A percentile compares a stretch with the other conserved stretches of the same genome.
phyloP scores from a whole-genome alignment of 345 rosid genomes.

The Citropsis articulata region DNA sequence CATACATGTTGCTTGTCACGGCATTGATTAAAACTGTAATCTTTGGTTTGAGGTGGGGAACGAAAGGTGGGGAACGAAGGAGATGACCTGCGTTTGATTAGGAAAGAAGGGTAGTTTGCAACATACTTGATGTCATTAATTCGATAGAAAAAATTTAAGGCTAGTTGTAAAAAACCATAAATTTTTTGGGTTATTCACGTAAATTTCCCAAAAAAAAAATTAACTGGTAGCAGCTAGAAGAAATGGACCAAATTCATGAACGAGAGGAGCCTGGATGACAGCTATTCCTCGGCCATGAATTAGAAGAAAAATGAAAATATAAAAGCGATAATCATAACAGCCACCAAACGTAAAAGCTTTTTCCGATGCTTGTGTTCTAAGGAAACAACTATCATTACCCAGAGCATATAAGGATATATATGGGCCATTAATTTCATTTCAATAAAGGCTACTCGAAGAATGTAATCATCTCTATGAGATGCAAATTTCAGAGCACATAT shows the following conservation, averaged over 20 bases:
- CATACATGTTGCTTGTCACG: too few relatives aligned
- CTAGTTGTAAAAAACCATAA: too few relatives aligned
- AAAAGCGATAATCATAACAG: conserved; percentile 2
- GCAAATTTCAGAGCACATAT: not conserved
- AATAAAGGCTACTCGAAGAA: not conserved
- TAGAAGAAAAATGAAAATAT: not conserved
- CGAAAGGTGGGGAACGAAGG: too few relatives aligned
- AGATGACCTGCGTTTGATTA: too few relatives aligned
- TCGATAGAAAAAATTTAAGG: too few relatives aligned
- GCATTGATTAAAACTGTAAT: too few relatives aligned
- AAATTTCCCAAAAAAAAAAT: too few relatives aligned
- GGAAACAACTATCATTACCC: not conserved
- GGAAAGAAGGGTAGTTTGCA: too few relatives aligned
- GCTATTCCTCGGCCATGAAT: not conserved
- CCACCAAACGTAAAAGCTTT: conserved; percentile 1
- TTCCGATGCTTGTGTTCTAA: not conserved
- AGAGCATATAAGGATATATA: too few relatives aligned
- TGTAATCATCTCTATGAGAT: conserved; percentile 3
- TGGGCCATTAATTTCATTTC: not conserved
- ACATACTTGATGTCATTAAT: too few relatives aligned
- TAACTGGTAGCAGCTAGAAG: not conserved
- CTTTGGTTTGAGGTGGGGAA: too few relatives aligned
- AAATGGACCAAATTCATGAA: not conserved
- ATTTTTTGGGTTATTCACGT: too few relatives aligned
- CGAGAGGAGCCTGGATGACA: not conserved